Base-by-base conservation (phyloP, 169 alveolate genomes). In the Eimeria tenella region DNA sequence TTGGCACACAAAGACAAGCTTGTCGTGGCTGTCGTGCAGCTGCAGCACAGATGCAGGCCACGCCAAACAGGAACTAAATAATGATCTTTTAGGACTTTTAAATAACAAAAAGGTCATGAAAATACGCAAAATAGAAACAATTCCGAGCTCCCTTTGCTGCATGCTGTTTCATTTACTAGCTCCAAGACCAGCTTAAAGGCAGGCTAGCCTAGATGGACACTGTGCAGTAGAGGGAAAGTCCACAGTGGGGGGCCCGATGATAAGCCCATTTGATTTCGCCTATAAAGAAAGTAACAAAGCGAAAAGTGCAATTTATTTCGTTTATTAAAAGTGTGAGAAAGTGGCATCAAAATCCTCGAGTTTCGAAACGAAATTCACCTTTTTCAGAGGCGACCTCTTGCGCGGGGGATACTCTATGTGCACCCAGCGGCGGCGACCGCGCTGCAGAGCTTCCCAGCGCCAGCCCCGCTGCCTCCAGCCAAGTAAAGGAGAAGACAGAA, bases 351-450 rank as follows among this genome's bases (percentile, higher is more conserved):
- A 31, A 31, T 31, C 2, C 42, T 2, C 42, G 42, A 31, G 42
- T 31, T 31, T 31, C 42, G 42, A 15, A 56, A 68, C 17, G 50
- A 7, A 5, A 52, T 31, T 77, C 70, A 94, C 96, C 93, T 73
- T 94, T 74, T 73, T 75, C 21, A 82, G 93, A 4, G 94, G 50
- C 13, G 96, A 94, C 1, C 96, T 75, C 21, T 86, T 73, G 10
- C 93, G 89, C 4, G 96, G 96, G 0, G 96, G 96, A 62, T 87
- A 94, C 63, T 94, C 93, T 50, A 94, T 87, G 86, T 94, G 96
- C 23, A 94, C 96, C 94, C 83, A 23, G 6, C 96, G 90, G 53
- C 93, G 81, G 11, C 96, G 55, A 23, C 90, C 89, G 31, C 93
- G 53, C 84, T 84, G 93, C 65, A 77, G 53, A n/a, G 56, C 42